Evolutionary conservation across 1,139 yeast genomes (phyloP), one percentile per base, ranked within the genome.

Genomic region (Pichia sp.): DNA sequence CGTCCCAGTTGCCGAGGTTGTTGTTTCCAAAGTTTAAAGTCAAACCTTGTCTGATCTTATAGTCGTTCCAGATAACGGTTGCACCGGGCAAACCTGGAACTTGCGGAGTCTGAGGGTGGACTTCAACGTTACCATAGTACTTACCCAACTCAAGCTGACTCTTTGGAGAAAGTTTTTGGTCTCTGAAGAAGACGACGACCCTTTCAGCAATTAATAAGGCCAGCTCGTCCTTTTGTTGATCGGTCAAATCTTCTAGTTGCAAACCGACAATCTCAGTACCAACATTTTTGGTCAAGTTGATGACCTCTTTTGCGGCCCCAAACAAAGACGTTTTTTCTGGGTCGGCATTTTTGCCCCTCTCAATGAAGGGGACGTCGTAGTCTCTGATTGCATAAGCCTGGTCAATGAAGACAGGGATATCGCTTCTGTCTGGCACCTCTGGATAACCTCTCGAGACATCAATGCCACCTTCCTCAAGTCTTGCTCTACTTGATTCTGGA

Each of bases 211-310:
- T 68, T 48, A 77, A 64, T 39, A 75, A 62, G 12, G 82, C 82
- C 62, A 78, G 65, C 57, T 76, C 85, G 59, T 78, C 83, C 58
- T 71, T 73, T 58, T 79, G 84, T 59, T 78, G 63, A 57, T 78
- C 78, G 50, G 62, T 70, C 57, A 80, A 70, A 28, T 78, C 79
- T 16, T 67, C 63, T 51, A 79, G 66, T 63, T 79, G 83, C 49
- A 79, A 64, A 1, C 82, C 83, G 48, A 76, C 74, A 59, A 80
- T 70, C 61, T 79, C 82, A n/a, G 82, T 78, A 54, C 84, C 83
- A 55, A 77, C 66, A 55, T 74, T 72, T 54, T 73, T 74, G 45
- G 81, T 75, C 57, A 77, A 67, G 54, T 78, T 57, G 39, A 59
- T 71, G 16, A 78, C 78, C 59, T 76, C 76, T 51, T 66, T 70